A percentile compares a stretch with the other conserved stretches of the same genome.
Conservation (phyloP, 2,329 filamentous ascomycete species). For the Colletotrichum limetticola region DNA sequence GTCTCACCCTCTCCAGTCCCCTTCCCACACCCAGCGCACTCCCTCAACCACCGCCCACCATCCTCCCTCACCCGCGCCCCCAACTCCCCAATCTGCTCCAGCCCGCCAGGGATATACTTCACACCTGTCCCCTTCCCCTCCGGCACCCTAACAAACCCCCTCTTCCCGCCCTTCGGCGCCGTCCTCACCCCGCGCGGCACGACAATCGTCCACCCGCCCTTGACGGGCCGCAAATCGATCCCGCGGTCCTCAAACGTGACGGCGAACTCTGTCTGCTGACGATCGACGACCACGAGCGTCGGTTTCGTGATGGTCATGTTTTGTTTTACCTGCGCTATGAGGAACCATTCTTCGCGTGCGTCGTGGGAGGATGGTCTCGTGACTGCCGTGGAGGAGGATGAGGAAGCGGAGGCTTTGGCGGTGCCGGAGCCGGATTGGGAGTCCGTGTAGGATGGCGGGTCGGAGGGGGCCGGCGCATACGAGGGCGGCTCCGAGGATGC, state of each 20-base stretch:
- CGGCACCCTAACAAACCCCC: slow-evolving; percentile 51
- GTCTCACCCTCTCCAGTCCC: slow-evolving; percentile 40
- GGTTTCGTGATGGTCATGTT: slow-evolving; percentile 61
- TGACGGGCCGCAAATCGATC: slow-evolving; percentile 49
- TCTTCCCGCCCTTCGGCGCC: slow-evolving; percentile 49
- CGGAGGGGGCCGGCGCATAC: neutral
- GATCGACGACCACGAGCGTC: slow-evolving; percentile 57
- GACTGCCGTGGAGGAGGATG: neutral
- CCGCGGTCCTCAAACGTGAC: slow-evolving; percentile 56
- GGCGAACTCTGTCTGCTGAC: slow-evolving; percentile 52
- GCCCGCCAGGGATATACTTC: slow-evolving; percentile 44
- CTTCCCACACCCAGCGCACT: slow-evolving; percentile 43
- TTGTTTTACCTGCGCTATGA: slow-evolving; percentile 58
- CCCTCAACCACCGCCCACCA: slow-evolving; percentile 13
- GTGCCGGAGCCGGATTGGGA: slow-evolving; percentile 13
- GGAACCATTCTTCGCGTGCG: slow-evolving; percentile 42
- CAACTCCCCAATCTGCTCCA: slow-evolving; percentile 44
- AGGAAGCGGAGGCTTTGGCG: neutral
- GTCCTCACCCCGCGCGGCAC: slow-evolving; percentile 48
- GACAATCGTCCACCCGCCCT: slow-evolving; percentile 52
- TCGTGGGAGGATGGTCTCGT: slow-evolving; percentile 28
- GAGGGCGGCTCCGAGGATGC: slow-evolving; percentile 6
- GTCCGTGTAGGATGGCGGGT: slow-evolving; percentile 15
- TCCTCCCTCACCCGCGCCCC: slow-evolving; percentile 38
- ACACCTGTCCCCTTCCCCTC: slow-evolving; percentile 46